Percentiles rank a stretch among this genome's conserved stretches.
phyloP scores from a whole-genome alignment of 768 basidiomycete species.

The Phaeotremella skinneri region DNA sequence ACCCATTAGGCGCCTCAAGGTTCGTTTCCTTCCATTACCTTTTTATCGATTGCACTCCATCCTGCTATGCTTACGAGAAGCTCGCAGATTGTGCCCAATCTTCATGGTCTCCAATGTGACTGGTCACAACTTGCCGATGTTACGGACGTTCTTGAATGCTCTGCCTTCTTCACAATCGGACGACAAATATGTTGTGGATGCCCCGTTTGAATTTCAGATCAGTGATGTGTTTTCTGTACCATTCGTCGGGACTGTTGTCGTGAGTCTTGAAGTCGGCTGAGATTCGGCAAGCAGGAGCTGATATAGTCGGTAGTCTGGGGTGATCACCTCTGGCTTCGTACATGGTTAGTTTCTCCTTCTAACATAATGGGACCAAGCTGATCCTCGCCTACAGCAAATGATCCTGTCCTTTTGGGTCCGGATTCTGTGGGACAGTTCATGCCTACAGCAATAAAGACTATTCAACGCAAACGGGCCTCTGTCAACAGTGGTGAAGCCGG shows the following conservation, averaged over 20 bases:
- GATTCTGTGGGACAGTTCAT: constrained; percentile 88
- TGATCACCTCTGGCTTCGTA: constrained; percentile 47
- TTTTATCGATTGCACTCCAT: constrained; percentile 3
- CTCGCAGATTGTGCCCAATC: constrained; percentile 74
- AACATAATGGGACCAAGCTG: constrained; percentile 54
- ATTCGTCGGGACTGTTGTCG: constrained; percentile 46
- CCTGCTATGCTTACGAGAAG: too few relatives aligned
- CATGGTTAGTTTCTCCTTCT: constrained; percentile 21
- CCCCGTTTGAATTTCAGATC: constrained; percentile 53
- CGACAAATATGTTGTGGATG: constrained; percentile 70
- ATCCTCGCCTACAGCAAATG: constrained; percentile 68
- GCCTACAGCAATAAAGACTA: constrained; percentile 76
- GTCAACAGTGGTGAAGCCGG: constrained; percentile 88
- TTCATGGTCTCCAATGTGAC: constrained; percentile 93
- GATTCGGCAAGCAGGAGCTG: constrained; percentile 5
- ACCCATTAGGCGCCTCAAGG: constrained; percentile 23
- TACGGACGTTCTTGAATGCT: constrained; percentile 86
- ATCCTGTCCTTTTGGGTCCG: constrained; percentile 80
- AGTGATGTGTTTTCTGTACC: constrained; percentile 54
- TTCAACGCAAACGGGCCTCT: constrained; percentile 89
- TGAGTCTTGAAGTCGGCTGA: constrained; percentile 10
- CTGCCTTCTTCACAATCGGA: constrained; percentile 84
- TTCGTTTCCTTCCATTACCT: background rate
- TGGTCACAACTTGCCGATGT: constrained; percentile 80
- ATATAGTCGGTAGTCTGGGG: constrained; percentile 38